A percentile compares a stretch with the other conserved stretches of the same genome.
These are phyloP conservation scores for Kodamaea leandrae DNA, from an alignment of 805 yeast species.

Conservation along the genomic window DNA sequence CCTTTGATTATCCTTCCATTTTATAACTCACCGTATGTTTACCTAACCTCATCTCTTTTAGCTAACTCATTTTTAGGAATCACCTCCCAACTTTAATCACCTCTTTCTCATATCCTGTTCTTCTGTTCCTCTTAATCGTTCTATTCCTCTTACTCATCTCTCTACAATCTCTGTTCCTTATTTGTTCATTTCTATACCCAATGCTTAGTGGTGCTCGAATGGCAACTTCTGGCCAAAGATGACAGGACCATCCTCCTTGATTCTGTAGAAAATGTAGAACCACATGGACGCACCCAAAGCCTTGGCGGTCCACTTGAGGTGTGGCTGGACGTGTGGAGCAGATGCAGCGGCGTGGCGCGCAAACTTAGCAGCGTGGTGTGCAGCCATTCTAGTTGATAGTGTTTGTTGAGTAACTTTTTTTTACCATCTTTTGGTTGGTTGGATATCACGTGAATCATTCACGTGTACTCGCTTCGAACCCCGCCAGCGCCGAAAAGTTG, in stretches of 20 bases:
- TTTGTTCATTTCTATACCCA: slow-evolving; percentile 3
- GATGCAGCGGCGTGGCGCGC: slow-evolving; percentile 60
- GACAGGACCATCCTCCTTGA: slow-evolving; percentile 67
- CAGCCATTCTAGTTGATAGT: slow-evolving; percentile 36
- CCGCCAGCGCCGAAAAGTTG: background rate
- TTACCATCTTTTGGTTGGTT: slow-evolving; percentile 7
- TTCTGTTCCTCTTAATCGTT: background rate
- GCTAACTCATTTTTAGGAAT: background rate
- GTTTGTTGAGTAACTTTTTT: slow-evolving; percentile 1
- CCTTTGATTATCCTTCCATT: background rate
- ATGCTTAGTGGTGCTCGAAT: slow-evolving; percentile 33
- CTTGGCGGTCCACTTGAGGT: slow-evolving; percentile 60
- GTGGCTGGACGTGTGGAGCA: slow-evolving; percentile 60
- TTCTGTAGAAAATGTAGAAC: slow-evolving; percentile 83
- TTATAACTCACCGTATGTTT: no score
- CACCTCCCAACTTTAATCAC: background rate
- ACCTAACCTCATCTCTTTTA: no score
- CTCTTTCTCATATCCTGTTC: background rate
- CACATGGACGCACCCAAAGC: slow-evolving; percentile 82
- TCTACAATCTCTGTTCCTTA: background rate
- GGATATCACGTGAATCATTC: background rate
- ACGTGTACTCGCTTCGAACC: background rate
- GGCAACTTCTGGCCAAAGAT: slow-evolving; percentile 49
- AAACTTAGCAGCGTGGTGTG: slow-evolving; percentile 40
- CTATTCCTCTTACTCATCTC: background rate